Evolutionary conservation across 2,329 filamentous ascomycete species (phyloP).

Genomic region (Cercospora zeae-maydis): DNA sequence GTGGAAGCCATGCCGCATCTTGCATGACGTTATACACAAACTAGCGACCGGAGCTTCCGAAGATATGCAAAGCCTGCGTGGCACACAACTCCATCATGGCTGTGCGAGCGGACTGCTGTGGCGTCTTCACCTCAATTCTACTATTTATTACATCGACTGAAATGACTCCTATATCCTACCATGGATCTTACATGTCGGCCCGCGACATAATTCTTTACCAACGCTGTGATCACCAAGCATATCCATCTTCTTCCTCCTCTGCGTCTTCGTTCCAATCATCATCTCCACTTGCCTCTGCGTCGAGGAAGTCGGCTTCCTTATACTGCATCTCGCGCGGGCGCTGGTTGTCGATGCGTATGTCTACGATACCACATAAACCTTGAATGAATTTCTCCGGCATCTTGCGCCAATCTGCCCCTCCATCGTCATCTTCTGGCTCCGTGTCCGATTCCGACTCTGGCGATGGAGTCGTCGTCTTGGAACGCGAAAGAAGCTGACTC

Average conservation of each 20-base stretch:
- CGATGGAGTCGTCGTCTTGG: slow-evolving; percentile 19
- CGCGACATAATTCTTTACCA: too few species aligned
- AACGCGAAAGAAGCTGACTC: slow-evolving; percentile 20
- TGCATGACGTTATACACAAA: neutral
- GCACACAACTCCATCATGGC: neutral
- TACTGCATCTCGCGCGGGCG: slow-evolving; percentile 66
- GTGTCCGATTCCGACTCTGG: slow-evolving; percentile 30
- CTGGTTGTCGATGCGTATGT: slow-evolving; percentile 72
- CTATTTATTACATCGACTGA: neutral
- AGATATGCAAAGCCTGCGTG: neutral
- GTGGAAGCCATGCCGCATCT: neutral
- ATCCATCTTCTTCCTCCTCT: slow-evolving; percentile 45
- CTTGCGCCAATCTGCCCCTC: slow-evolving; percentile 35
- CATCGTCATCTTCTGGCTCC: slow-evolving; percentile 36
- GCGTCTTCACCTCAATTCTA: neutral
- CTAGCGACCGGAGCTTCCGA: neutral
- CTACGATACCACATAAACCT: slow-evolving; percentile 66
- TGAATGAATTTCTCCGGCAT: slow-evolving; percentile 50
- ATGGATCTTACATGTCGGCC: neutral
- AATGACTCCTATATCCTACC: neutral
- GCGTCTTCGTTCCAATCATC: slow-evolving; percentile 58
- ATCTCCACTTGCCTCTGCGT: slow-evolving; percentile 56
- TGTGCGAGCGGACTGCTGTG: neutral
- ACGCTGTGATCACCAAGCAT: slow-evolving; percentile 38
- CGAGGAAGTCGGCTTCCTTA: slow-evolving; percentile 69